Conservation (phyloP, 495 filamentous ascomycete species). For the Baudoinia panamericana region DNA sequence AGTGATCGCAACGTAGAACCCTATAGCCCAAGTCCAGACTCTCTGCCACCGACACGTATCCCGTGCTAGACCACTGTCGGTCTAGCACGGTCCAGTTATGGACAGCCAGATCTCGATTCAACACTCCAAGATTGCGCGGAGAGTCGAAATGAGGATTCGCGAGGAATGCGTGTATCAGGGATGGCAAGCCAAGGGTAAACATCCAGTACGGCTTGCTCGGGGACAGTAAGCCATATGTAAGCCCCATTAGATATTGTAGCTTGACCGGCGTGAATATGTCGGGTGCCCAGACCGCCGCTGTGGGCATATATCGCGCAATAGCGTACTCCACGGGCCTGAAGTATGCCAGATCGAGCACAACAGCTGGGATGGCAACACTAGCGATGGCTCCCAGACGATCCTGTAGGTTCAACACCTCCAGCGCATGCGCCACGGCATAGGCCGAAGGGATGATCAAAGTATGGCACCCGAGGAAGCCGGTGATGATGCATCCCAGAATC, state of each 20-base stretch:
- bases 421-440: constrained; percentile 46
- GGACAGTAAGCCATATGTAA: constrained; percentile 47
- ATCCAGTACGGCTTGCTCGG: constrained; percentile 44
- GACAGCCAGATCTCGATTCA: constrained; percentile 50
- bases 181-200: constrained; percentile 50
- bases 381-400: neutral
- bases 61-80: constrained; percentile 70
- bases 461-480: constrained; percentile 55
- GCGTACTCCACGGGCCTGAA: constrained; percentile 46
- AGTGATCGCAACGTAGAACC: constrained; percentile 86
- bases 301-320: constrained; percentile 39
- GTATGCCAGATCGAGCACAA: constrained; percentile 42
- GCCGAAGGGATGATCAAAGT: constrained; percentile 59
- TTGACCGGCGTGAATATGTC: constrained; percentile 58
- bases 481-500: constrained; percentile 57
- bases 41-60: constrained; percentile 84
- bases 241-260: constrained; percentile 52
- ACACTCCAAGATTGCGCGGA: constrained; percentile 34
- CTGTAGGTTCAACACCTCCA: constrained; percentile 44
- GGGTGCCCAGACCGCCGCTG: constrained; percentile 45
- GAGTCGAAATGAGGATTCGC: constrained; percentile 57
- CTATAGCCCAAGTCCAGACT: constrained; percentile 56
- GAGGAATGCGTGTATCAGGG: constrained; percentile 53
- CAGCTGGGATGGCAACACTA: constrained; percentile 14
- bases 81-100: constrained; percentile 54